Base-by-base conservation (phyloP, 257 asterid genomes). In the Salvia miltiorrhiza region DNA sequence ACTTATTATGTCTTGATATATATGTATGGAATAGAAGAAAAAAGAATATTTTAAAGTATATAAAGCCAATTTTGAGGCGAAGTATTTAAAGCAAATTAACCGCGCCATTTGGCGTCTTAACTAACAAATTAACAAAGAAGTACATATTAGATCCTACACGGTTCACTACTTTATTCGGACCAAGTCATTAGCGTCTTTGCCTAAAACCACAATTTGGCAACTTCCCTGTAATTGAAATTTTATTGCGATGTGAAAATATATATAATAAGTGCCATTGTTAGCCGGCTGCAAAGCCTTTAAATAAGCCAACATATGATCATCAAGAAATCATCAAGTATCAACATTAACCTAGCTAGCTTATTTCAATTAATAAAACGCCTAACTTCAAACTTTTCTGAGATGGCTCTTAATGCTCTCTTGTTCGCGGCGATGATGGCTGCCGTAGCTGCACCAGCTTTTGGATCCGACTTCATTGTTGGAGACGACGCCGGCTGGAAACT, bases 401-500 rank as follows among this genome's bases (percentile, higher is more conserved):
- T 79, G 87, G 82, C 68, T 4, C 70, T 59, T 16, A 73, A 40
- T 35, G 54, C 56, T 61, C 43, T 80, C 1, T 55, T 81, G 16
- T 30, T 66, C 24, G 65, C 24, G 0, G 55, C 66, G 3, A 28
- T 72, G 7, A 40, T 79, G 6, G 78, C 69, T 2, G 23, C 74
- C 20, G 33, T 69, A 7, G 73, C 62, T 9, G 65, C 40, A 1
- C 75, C 80, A 20, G 59, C 75, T 26, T 28, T 56, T 55, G 83
- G 83, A 32, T 67, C 72, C 9, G 78, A 84, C 7, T 50, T 62
- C 56, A 9, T 37, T n/a, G 84, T 81, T 9, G 89, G 86, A 69
- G 86, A 74, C 21, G 67, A 61, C 0, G 33, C 67, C 21, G 67
- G 67, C 19, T 61, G 67, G 76, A 77, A 63, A 41, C 68, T 63